Evolutionary conservation across 768 basidiomycete species (phyloP).

Genomic region (Tephrocybe sp.): DNA sequence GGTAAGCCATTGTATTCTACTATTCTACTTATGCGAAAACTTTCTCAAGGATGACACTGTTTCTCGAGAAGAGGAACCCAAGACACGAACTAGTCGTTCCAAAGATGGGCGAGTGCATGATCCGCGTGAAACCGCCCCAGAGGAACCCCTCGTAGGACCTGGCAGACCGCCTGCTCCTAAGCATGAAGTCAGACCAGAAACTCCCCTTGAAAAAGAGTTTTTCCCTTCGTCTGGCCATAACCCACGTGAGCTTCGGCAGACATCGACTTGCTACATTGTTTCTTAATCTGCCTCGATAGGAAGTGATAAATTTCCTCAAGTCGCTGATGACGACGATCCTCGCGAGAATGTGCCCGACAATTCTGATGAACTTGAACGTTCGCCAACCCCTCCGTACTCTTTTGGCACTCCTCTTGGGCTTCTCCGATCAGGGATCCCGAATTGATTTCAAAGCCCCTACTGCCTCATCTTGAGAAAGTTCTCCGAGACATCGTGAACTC

Average conservation of each 20-base stretch:
- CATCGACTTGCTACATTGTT: not conserved
- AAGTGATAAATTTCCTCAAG: not conserved
- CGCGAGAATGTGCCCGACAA: not conserved
- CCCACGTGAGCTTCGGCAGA: not conserved
- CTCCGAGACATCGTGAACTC: constrained; percentile 12
- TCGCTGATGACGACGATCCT: not conserved
- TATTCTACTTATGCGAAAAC: not conserved
- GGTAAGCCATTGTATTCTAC: not conserved
- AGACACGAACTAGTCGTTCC: too few species aligned
- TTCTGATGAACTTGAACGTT: not conserved
- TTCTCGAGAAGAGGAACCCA: too few species aligned
- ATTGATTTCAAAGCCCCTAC: not conserved
- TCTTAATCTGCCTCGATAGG: not conserved
- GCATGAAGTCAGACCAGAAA: not conserved
- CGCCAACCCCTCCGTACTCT: not conserved
- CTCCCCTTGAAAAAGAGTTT: not conserved
- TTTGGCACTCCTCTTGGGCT: constrained; percentile 15
- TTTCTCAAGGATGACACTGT: too few species aligned
- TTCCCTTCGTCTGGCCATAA: not conserved
- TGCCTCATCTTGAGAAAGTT: not conserved
- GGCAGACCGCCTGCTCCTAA: not conserved
- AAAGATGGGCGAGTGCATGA: too few species aligned
- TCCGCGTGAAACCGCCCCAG: too few species aligned
- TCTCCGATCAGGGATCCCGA: constrained; percentile 1
- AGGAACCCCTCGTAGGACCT: too few species aligned